These are phyloP conservation scores for Aspergillus costaricaensis DNA, from an alignment of 2,329 filamentous ascomycete species.

Conservation along the genomic window DNA sequence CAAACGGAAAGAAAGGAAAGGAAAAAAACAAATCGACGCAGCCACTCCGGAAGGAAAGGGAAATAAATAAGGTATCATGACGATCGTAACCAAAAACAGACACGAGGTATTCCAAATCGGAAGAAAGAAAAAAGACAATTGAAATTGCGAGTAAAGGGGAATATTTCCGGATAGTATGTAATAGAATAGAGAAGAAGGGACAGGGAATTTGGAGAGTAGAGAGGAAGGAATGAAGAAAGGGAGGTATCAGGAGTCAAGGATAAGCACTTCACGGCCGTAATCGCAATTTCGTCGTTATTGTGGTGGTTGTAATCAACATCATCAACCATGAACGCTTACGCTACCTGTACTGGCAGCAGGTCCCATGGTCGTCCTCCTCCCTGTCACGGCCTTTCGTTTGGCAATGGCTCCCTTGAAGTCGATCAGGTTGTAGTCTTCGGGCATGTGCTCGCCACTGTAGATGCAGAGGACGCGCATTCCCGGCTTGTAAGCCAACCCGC, in stretches of 20 bases:
- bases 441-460: slow-evolving; percentile 74
- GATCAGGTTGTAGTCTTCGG: slow-evolving; percentile 38
- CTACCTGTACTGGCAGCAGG: background rate
- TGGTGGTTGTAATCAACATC: background rate
- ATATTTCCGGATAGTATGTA: too few relatives aligned
- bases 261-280: background rate
- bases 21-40: too few relatives aligned
- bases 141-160: too few relatives aligned
- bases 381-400: slow-evolving; percentile 36
- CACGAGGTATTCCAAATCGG: too few relatives aligned
- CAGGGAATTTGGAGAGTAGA: background rate
- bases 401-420: slow-evolving; percentile 41
- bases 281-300: background rate
- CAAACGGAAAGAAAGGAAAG: too few relatives aligned
- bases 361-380: background rate
- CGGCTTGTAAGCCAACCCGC: slow-evolving; percentile 78
- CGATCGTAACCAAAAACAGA: too few relatives aligned
- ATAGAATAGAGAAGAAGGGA: too few relatives aligned
- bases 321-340: background rate
- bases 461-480: slow-evolving; percentile 95
- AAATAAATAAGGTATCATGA: too few relatives aligned
- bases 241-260: background rate
- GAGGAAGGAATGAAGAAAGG: background rate
- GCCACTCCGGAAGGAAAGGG: too few relatives aligned
- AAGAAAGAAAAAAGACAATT: too few relatives aligned